phyloP scores from a whole-genome alignment of 2,329 filamentous ascomycete species.

The Colletotrichum tamarilloi region DNA sequence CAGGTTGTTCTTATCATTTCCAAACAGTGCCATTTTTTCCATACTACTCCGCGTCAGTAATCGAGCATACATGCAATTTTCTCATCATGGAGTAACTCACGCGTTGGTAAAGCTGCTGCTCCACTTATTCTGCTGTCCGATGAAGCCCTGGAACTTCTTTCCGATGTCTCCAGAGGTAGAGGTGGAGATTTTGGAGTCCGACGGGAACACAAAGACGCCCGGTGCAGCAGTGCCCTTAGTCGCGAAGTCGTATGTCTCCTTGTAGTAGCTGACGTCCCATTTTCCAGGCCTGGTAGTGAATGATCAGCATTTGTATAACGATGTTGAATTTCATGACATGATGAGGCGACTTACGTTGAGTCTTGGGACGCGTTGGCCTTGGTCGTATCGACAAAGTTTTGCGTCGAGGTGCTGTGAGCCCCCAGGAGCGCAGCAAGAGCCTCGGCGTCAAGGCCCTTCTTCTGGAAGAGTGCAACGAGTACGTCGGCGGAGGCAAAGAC shows the following conservation, averaged over 20 bases:
- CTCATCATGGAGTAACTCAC: slow-evolving; percentile 53
- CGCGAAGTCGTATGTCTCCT: slow-evolving; percentile 47
- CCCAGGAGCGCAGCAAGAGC: slow-evolving; percentile 65
- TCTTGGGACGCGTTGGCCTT: slow-evolving; percentile 61
- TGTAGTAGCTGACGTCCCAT: slow-evolving; percentile 65
- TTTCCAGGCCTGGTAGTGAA: slow-evolving; percentile 49
- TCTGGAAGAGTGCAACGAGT: slow-evolving; percentile 59
- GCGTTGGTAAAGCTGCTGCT: slow-evolving; percentile 9
- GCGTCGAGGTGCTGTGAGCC: slow-evolving; percentile 63
- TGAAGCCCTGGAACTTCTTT: slow-evolving; percentile 42
- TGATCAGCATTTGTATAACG: not conserved
- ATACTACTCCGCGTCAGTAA: slow-evolving; percentile 39
- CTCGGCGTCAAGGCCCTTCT: slow-evolving; percentile 62
- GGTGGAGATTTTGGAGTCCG: slow-evolving; percentile 52
- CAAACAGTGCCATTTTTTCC: slow-evolving; percentile 61
- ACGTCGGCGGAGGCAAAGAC: slow-evolving; percentile 53
- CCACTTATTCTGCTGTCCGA: slow-evolving; percentile 51
- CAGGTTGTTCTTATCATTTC: slow-evolving; percentile 65
- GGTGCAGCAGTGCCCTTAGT: slow-evolving; percentile 46
- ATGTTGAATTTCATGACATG: not conserved
- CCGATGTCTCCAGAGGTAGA: slow-evolving; percentile 51
- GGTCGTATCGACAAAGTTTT: slow-evolving; percentile 54
- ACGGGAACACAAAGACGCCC: slow-evolving; percentile 53
- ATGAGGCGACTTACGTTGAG: slow-evolving; percentile 45
- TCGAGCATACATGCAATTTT: slow-evolving; percentile 52